These are phyloP conservation scores for Boletus patriciae DNA, from an alignment of 768 basidiomycete genomes.

Conservation along the genomic window DNA sequence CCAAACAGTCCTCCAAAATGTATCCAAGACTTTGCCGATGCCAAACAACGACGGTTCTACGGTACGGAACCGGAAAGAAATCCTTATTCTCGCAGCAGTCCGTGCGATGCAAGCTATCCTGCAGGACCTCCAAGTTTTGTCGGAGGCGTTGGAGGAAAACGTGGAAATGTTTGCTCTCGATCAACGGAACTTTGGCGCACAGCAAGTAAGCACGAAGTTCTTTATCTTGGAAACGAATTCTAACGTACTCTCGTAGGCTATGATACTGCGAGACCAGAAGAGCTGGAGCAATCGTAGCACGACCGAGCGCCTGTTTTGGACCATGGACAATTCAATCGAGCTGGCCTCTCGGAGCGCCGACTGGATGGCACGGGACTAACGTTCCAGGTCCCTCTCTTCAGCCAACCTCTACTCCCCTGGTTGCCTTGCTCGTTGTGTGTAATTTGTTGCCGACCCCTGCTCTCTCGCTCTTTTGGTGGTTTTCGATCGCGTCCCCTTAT, in stretches of 20 bases:
- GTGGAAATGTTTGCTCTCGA: constrained; percentile 91
- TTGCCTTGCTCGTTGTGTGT: constrained; percentile 13
- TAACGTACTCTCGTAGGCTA: constrained; percentile 56
- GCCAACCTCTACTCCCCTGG: not conserved
- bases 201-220: constrained; percentile 65
- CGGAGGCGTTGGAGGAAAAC: constrained; percentile 89
- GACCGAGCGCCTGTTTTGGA: constrained; percentile 92
- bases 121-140: constrained; percentile 82
- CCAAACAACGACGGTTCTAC: constrained; percentile 49
- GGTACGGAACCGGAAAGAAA: constrained; percentile 73
- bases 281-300: constrained; percentile 92
- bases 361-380: constrained; percentile 76
- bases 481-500: constrained; percentile 3
- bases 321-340: constrained; percentile 86
- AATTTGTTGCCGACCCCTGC: not conserved
- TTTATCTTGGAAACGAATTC: not conserved
- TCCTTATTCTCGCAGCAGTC: constrained; percentile 68
- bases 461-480: constrained; percentile 10
- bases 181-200: constrained; percentile 93
- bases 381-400: not conserved
- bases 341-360: constrained; percentile 82
- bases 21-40: constrained; percentile 69
- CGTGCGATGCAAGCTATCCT: constrained; percentile 82
- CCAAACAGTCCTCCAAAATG: constrained; percentile 84
- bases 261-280: constrained; percentile 94